phyloP scores from a whole-genome alignment of 768 basidiomycete species.

The Leccinum broughii region DNA sequence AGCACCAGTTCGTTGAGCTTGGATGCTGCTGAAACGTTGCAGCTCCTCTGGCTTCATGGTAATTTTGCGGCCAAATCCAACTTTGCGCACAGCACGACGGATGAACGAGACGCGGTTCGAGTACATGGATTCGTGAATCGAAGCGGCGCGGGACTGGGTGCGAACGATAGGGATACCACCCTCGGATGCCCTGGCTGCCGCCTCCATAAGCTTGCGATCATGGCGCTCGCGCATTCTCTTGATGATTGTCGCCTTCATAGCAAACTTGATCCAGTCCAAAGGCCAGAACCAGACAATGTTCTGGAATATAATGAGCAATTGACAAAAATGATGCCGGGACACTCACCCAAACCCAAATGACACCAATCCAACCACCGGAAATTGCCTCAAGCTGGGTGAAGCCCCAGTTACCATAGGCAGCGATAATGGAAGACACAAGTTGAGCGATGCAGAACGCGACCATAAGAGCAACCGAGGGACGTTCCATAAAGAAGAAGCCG shows the following conservation, averaged over 20 bases:
- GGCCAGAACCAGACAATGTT: constrained; percentile 96
- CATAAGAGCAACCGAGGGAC: constrained; percentile 87
- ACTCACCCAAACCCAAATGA: constrained; percentile 94
- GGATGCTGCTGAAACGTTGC: constrained; percentile 83
- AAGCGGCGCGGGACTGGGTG: constrained; percentile 87
- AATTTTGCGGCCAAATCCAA: constrained; percentile 83
- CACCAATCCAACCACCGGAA: constrained; percentile 95
- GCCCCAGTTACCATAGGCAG: constrained; percentile 90
- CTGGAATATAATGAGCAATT: constrained; percentile 40
- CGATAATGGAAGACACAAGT: constrained; percentile 93
- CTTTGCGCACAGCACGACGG: constrained; percentile 81
- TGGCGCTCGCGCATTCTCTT: constrained; percentile 74
- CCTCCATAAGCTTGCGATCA: constrained; percentile 41
- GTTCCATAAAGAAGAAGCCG: constrained; percentile 96
- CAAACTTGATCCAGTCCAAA: constrained; percentile 94
- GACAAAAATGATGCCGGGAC: background rate
- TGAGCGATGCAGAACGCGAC: constrained; percentile 92
- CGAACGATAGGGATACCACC: constrained; percentile 71
- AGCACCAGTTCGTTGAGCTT: constrained; percentile 75
- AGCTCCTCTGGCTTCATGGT: constrained; percentile 84
- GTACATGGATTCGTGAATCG: constrained; percentile 90
- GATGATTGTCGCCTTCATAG: constrained; percentile 93
- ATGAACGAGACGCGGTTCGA: constrained; percentile 95
- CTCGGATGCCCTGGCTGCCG: constrained; percentile 34
- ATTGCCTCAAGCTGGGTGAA: constrained; percentile 83